phyloP scores from a whole-genome alignment of 2,329 filamentous ascomycete genomes.

The Coniochaeta sp. region DNA sequence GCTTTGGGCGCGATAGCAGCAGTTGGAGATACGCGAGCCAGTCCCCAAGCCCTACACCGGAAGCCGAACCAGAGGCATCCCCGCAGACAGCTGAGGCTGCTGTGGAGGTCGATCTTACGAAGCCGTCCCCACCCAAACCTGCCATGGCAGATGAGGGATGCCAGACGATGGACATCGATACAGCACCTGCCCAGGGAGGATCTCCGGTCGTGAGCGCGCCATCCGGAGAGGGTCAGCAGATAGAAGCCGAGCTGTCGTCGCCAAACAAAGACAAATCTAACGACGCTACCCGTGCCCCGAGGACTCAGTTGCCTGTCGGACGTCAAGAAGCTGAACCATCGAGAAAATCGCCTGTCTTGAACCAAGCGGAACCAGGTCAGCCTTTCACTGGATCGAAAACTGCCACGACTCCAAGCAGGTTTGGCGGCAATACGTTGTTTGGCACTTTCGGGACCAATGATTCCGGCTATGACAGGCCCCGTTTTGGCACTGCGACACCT shows the following conservation, averaged over 20 bases:
- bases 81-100: constrained; percentile 14
- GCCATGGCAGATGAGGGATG: constrained; percentile 21
- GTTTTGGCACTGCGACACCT: constrained; percentile 10
- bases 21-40: constrained; percentile 70
- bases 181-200: constrained; percentile 2
- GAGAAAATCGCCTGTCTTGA: background rate
- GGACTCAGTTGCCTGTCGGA: background rate
- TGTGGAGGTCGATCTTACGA: constrained; percentile 4
- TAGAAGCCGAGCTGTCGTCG: background rate
- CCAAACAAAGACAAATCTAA: background rate
- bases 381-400: background rate
- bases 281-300: background rate
- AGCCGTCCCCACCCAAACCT: constrained; percentile 10
- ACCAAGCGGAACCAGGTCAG: background rate
- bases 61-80: constrained; percentile 31
- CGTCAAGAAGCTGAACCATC: background rate
- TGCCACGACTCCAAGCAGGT: background rate
- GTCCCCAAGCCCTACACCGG: constrained; percentile 55
- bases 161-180: constrained; percentile 20
- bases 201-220: background rate
- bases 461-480: constrained; percentile 10
- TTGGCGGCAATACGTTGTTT: constrained; percentile 5
- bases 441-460: constrained; percentile 5
- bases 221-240: background rate
- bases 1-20: constrained; percentile 58